Conservation (phyloP, 352 stramenopile species). For the Pythium biforme region DNA sequence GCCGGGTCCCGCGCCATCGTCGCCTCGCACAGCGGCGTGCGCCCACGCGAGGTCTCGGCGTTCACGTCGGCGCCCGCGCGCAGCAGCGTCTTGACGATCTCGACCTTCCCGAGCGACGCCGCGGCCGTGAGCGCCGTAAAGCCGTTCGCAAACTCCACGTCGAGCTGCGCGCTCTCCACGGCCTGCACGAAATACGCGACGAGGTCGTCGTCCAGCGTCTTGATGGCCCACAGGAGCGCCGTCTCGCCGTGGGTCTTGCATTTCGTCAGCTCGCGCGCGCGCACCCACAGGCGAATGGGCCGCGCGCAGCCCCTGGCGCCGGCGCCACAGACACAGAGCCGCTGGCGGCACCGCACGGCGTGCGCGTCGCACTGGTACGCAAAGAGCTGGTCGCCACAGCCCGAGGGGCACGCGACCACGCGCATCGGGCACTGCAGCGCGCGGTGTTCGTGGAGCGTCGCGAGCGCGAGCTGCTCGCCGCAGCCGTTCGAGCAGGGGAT, state of each 20-base stretch:
- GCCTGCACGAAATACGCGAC: constrained; percentile 59
- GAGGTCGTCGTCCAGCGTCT: constrained; percentile 58
- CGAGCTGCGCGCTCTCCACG: constrained; percentile 38
- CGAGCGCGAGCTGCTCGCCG: constrained; percentile 36
- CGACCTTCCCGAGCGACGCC: constrained; percentile 41
- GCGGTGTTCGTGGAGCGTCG: constrained; percentile 40
- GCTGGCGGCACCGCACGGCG: constrained; percentile 61
- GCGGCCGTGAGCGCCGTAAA: constrained; percentile 62
- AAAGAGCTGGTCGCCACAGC: constrained; percentile 55
- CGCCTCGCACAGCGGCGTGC: constrained; percentile 65
- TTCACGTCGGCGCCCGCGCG: constrained; percentile 73
- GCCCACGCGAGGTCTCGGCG: constrained; percentile 58
- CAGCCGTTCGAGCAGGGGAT: constrained; percentile 59
- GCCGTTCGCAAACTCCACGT: constrained; percentile 66
- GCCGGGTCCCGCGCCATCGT: constrained; percentile 42
- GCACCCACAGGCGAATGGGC: constrained; percentile 65
- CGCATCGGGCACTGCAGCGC: constrained; percentile 53
- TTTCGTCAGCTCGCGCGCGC: constrained; percentile 33
- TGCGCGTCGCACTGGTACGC: constrained; percentile 62
- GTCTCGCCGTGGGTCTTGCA: constrained; percentile 57
- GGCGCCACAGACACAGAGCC: constrained; percentile 55
- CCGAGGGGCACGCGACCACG: constrained; percentile 54
- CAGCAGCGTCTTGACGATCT: constrained; percentile 53
- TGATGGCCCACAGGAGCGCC: constrained; percentile 60
- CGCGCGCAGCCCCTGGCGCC: constrained; percentile 48